Percentiles rank a stretch among this genome's conserved stretches.
Evolutionary conservation across 495 filamentous ascomycete genomes (phyloP).

Genomic region (Cudoniella acicularis): DNA sequence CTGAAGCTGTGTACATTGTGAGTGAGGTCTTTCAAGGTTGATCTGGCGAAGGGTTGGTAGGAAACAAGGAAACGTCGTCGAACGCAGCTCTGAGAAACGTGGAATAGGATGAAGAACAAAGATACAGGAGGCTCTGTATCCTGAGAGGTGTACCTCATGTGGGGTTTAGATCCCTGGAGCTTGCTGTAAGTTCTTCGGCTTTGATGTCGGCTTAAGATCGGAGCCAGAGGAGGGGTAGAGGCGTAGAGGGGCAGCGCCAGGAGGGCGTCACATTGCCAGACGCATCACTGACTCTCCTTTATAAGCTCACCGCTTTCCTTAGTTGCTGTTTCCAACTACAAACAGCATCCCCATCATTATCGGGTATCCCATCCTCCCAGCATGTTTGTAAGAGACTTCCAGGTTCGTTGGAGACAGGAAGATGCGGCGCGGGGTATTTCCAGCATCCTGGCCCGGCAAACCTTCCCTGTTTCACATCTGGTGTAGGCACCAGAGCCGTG

Average conservation of each 20-base stretch:
- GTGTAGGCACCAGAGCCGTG: neutral
- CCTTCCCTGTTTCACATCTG: neutral
- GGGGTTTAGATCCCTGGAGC: neutral
- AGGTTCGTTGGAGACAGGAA: no score
- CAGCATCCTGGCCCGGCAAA: neutral
- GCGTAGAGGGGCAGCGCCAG: no score
- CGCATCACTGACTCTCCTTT: neutral
- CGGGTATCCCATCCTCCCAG: no score
- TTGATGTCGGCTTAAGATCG: neutral
- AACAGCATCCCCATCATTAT: no score
- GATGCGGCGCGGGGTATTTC: neutral
- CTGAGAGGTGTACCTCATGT: neutral
- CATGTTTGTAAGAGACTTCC: no score
- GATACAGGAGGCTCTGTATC: neutral
- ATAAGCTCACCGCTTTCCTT: neutral
- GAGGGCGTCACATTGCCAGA: neutral
- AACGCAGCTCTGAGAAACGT: neutral
- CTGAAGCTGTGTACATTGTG: conserved; percentile 1
- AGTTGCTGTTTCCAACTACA: no score
- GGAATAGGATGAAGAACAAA: neutral
- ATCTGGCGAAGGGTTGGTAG: no score
- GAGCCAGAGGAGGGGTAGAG: neutral
- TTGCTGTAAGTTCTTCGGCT: no score
- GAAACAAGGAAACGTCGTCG: no score
- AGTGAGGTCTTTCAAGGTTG: neutral